Evolutionary conservation across 768 basidiomycete species (phyloP).

Genomic region (Rhodotorula babjevae): DNA sequence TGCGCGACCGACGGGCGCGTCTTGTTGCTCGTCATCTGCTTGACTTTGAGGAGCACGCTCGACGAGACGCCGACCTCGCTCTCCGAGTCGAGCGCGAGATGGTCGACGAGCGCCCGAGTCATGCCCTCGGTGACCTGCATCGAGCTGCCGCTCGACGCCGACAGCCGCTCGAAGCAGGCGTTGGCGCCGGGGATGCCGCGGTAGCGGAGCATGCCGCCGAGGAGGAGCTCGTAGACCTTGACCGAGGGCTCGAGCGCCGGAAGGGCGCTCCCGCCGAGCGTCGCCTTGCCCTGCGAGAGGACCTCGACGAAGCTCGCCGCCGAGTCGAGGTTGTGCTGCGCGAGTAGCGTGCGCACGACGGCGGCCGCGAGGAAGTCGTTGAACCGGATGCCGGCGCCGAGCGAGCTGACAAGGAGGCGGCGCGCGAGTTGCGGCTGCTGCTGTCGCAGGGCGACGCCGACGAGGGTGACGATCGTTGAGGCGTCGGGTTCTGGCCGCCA

Average conservation of each 20-base stretch:
- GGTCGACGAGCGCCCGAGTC: slow-evolving; percentile 17
- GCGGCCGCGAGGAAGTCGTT: slow-evolving; percentile 21
- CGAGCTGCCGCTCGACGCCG: not conserved
- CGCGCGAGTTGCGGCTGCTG: slow-evolving; percentile 18
- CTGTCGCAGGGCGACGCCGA: slow-evolving; percentile 16
- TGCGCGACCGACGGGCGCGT: slow-evolving; percentile 14
- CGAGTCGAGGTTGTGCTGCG: slow-evolving; percentile 3
- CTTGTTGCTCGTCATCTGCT: slow-evolving; percentile 6
- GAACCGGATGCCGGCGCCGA: not conserved
- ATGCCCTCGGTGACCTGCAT: slow-evolving; percentile 22
- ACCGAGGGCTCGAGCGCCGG: not conserved
- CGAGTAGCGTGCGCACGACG: slow-evolving; percentile 13
- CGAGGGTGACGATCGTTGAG: slow-evolving; percentile 26
- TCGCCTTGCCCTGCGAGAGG: not conserved
- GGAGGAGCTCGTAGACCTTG: slow-evolving; percentile 15
- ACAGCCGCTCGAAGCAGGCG: slow-evolving; percentile 3
- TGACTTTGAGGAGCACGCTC: slow-evolving; percentile 10
- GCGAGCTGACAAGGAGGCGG: slow-evolving; percentile 4
- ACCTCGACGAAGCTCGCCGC: slow-evolving; percentile 28
- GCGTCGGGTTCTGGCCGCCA: slow-evolving; percentile 21
- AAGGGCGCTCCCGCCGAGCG: not conserved
- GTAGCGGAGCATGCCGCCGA: slow-evolving; percentile 22
- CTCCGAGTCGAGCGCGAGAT: slow-evolving; percentile 22
- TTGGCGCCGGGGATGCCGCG: slow-evolving; percentile 17
- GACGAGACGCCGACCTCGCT: slow-evolving; percentile 2